These are phyloP conservation scores for Calonectria honghensis DNA, from an alignment of 2,329 filamentous ascomycete species.

Conservation along the genomic window DNA sequence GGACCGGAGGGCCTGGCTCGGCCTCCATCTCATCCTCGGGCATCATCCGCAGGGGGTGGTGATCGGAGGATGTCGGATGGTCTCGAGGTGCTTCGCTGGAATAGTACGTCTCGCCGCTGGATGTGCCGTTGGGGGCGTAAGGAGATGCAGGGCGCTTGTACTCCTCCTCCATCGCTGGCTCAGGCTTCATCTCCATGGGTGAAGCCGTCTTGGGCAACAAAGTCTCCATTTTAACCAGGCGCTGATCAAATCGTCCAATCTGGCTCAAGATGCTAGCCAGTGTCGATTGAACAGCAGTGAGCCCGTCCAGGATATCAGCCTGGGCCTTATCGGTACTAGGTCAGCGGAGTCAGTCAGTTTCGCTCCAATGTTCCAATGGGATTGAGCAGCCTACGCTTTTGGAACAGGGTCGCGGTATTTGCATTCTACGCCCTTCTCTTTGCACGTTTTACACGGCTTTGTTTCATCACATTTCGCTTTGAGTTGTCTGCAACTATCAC, in stretches of 20 bases:
- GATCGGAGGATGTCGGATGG: constrained; percentile 52
- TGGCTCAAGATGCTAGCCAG: constrained; percentile 61
- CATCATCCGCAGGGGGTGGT: constrained; percentile 55
- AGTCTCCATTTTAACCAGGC: constrained; percentile 60
- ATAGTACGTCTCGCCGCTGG: constrained; percentile 48
- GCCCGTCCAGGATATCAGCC: constrained; percentile 76
- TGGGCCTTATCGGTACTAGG: constrained; percentile 75
- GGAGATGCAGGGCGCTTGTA: constrained; percentile 53
- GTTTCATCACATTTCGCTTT: constrained; percentile 96
- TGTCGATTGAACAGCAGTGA: constrained; percentile 64
- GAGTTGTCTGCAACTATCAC: constrained; percentile 89
- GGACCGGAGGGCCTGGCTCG: constrained; percentile 71
- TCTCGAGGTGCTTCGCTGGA: constrained; percentile 51
- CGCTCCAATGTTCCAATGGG: neutral
- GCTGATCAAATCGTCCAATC: constrained; percentile 62
- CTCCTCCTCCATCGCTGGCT: constrained; percentile 57
- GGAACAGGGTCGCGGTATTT: constrained; percentile 93
- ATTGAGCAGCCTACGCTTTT: constrained; percentile 81
- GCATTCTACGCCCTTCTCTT: constrained; percentile 88
- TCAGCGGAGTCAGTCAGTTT: constrained; percentile 45
- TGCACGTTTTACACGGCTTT: constrained; percentile 89
- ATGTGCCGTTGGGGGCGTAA: constrained; percentile 49
- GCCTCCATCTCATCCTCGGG: constrained; percentile 70
- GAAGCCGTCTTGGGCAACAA: constrained; percentile 49
- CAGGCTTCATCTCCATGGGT: constrained; percentile 52